Evolutionary conservation across 306 rosid species (phyloP), one percentile per base, ranked within the genome.

Genomic region (Cicer cuneatum): DNA sequence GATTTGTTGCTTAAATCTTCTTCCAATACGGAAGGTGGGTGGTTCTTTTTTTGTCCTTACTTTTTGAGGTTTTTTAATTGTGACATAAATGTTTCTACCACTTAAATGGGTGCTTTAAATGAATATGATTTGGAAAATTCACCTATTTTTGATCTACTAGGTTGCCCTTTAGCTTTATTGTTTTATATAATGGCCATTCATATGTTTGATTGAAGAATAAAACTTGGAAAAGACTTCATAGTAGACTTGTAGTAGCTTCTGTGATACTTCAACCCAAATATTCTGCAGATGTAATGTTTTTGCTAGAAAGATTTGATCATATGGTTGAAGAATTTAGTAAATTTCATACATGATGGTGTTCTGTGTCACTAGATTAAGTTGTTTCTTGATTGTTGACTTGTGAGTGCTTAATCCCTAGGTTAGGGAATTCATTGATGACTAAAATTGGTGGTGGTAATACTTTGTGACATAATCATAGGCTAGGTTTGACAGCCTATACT

Each of bases 1-100:
- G 87, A 81, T 80, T 92, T 89, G 56, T 72, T 88, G 29, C 59
- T 54, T 8, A 76, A 79, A 72, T 85, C 80, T 21, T 77, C 91
- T 77, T 86, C 85, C 45, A 89, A 88, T 85, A 75, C 85, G 7
- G 96, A 92, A 88, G 97, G 97, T 92, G 78, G 65, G 89, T 85
- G 75, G 11, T 72, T 65, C 80, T 29, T 29, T 29, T 74, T 78
- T 71, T 42, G 62, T 39, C 41, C 13, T 47, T 49, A 15, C 71
- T 47, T 2, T 21, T 4, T 62, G 13, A 24, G 15, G 42, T 10
- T 72, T 68, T 68, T 80, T 78, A 9, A 40, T 64, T 70, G 63
- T 74, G 43, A 49, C 71, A 59, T 54, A 49, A 56, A 42, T 81
- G 52, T 69, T 35, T 74, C 54, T 74, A 70, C 19, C 35, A 51